Conservation (phyloP, 306 rosid genomes). For the Glycine tomentella region DNA sequence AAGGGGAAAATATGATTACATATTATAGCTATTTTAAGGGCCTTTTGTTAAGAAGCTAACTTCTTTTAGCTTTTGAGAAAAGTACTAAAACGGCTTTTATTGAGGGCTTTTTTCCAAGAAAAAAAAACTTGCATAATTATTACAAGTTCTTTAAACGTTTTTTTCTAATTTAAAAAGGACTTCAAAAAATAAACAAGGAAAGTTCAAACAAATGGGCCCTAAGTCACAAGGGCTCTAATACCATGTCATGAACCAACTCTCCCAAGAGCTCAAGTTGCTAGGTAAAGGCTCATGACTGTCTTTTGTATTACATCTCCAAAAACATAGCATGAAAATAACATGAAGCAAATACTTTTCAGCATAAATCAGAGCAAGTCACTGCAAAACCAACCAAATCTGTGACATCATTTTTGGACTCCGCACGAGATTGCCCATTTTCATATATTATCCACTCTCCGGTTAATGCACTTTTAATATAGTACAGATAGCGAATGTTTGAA, state of each 20-base stretch:
- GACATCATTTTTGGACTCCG: conserved; percentile 68
- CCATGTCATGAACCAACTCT: conserved; percentile 2
- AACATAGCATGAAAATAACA: background rate
- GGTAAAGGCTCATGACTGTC: background rate
- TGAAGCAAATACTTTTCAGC: conserved; percentile 19
- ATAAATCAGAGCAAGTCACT: conserved; percentile 48
- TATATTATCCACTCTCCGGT: conserved; percentile 80
- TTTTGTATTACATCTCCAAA: background rate
- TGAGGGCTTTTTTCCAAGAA: background rate
- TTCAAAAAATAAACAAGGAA: background rate
- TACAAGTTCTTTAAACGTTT: background rate
- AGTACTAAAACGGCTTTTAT: no score
- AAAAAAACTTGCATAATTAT: background rate
- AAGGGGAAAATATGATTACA: no score
- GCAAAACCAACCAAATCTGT: conserved; percentile 74
- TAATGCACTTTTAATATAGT: conserved; percentile 74
- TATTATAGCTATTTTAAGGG: no score
- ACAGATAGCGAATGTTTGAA: conserved; percentile 87
- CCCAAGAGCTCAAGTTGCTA: background rate
- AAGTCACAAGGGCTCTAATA: background rate
- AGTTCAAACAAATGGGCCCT: background rate
- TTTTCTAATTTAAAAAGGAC: background rate
- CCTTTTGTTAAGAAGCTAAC: no score
- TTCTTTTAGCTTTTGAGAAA: no score
- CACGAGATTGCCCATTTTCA: conserved; percentile 83